phyloP scores from a whole-genome alignment of 139 green algal species.

The Chlamydomonas applanata region DNA sequence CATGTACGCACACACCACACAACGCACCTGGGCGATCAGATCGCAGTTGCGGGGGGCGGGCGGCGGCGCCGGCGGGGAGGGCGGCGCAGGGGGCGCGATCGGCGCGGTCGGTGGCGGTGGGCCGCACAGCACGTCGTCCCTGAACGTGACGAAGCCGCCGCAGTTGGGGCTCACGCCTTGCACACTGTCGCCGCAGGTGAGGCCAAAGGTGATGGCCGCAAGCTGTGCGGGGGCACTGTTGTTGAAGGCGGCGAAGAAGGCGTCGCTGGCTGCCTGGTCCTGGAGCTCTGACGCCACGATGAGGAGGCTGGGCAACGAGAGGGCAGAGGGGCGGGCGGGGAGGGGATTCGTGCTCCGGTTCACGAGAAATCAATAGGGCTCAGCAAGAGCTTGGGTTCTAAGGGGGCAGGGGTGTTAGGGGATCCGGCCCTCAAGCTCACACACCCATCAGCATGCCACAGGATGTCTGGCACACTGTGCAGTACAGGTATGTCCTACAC shows the following conservation, averaged over 20 bases:
- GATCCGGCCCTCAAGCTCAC: background rate
- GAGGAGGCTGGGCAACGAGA: background rate
- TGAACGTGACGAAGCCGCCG: background rate
- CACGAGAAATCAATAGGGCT: no score
- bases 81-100: background rate
- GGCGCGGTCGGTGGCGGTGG: background rate
- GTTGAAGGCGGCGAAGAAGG: conserved; percentile 3
- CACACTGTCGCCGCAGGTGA: background rate
- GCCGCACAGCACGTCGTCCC: background rate
- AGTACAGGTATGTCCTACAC: no score
- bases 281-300: background rate
- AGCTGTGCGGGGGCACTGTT: background rate
- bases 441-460: background rate
- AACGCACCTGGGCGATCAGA: no score
- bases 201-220: background rate
- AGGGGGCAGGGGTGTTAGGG: background rate
- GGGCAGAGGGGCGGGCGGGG: background rate
- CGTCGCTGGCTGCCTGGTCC: background rate
- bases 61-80: background rate
- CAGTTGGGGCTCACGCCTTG: background rate
- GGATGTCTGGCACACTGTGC: no score
- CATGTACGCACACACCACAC: no score
- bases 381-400: background rate
- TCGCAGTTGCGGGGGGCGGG: background rate
- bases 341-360: background rate